Conservation (phyloP, 148 eudicot genomes). For the Amaranthus palmeri region DNA sequence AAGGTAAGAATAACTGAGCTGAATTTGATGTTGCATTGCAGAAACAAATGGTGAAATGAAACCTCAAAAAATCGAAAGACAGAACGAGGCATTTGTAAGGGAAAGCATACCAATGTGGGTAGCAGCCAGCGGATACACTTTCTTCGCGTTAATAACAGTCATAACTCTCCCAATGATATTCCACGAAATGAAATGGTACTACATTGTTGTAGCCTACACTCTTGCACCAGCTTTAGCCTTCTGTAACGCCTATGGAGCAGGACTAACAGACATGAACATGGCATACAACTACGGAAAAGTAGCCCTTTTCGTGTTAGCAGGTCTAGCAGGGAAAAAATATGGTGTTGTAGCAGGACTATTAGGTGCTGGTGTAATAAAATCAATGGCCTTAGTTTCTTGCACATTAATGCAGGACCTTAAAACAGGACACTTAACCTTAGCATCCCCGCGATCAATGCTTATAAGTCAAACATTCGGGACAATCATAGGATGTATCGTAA, state of each 20-base stretch:
- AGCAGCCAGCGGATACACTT: constrained; percentile 47
- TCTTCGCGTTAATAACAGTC: constrained; percentile 49
- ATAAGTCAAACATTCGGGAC: constrained; percentile 69
- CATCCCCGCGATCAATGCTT: constrained; percentile 74
- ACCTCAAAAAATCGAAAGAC: constrained; percentile 24
- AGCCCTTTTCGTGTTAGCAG: constrained; percentile 63
- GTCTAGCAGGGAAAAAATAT: constrained; percentile 42
- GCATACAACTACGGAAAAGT: constrained; percentile 75
- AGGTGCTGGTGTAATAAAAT: constrained; percentile 72
- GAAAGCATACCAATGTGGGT: constrained; percentile 66
- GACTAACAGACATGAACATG: constrained; percentile 83
- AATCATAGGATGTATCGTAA: constrained; percentile 55
- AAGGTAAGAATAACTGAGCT: background rate
- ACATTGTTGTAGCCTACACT: constrained; percentile 50
- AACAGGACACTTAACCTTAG: constrained; percentile 61
- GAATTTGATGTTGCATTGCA: background rate
- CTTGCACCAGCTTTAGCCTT: constrained; percentile 63
- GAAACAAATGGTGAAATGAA: constrained; percentile 24
- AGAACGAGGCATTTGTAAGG: constrained; percentile 46
- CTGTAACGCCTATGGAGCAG: constrained; percentile 80
- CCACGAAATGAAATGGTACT: constrained; percentile 63
- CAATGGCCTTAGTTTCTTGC: constrained; percentile 56
- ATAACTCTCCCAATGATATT: constrained; percentile 55
- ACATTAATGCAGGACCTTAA: constrained; percentile 69
- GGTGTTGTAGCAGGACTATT: constrained; percentile 75